Evolutionary conservation across 2,329 filamentous ascomycete genomes (phyloP).

Genomic region (Stagonosporopsis cucurbitacearum): DNA sequence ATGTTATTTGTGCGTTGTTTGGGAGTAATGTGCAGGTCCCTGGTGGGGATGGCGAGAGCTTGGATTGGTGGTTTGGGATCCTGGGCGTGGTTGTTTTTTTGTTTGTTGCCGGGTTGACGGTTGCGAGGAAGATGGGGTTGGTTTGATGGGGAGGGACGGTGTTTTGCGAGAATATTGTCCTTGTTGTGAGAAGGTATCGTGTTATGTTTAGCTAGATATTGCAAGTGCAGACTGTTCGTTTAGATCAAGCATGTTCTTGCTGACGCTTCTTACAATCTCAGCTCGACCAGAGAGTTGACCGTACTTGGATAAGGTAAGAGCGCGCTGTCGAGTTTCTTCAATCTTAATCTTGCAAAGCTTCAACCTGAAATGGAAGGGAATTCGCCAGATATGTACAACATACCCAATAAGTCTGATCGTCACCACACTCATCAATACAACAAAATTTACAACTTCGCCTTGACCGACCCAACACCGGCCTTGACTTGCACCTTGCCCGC

Average conservation of each 20-base stretch:
- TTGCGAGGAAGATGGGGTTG: background rate
- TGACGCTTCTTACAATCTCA: too few species aligned
- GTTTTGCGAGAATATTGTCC: too few species aligned
- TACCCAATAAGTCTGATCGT: background rate
- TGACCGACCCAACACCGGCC: slow-evolving; percentile 43
- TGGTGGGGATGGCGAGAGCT: background rate
- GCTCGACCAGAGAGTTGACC: too few species aligned
- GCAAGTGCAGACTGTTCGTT: too few species aligned
- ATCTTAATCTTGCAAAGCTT: too few species aligned
- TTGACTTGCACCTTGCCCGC: slow-evolving; percentile 44
- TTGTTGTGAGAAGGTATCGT: too few species aligned
- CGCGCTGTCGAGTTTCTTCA: too few species aligned
- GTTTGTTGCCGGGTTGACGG: background rate
- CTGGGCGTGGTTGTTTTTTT: background rate
- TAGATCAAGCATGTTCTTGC: too few species aligned
- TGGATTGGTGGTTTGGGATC: background rate
- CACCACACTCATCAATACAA: too few species aligned
- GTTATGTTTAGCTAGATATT: too few species aligned
- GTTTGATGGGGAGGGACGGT: background rate
- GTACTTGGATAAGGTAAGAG: too few species aligned
- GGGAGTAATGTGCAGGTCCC: background rate
- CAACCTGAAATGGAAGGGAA: background rate
- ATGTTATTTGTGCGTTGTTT: background rate
- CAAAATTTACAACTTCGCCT: slow-evolving; percentile 39
- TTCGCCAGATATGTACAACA: background rate